Evolutionary conservation across 2,329 filamentous ascomycete genomes (phyloP).

Genomic region (Sarocladium oryzae): DNA sequence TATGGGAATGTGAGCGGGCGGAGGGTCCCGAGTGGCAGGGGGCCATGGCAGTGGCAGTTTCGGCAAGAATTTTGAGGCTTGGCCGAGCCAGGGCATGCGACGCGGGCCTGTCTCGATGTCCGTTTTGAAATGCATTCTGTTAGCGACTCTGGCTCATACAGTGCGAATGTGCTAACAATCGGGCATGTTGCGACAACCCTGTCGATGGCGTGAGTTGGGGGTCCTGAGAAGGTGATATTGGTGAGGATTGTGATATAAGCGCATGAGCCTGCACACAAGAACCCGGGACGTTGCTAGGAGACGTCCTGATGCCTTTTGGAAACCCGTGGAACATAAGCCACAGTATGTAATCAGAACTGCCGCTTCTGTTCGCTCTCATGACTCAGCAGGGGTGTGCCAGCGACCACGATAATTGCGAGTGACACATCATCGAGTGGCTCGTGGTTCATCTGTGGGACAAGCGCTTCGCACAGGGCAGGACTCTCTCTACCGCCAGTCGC

Average conservation of each 20-base stretch:
- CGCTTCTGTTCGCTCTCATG: too few relatives aligned
- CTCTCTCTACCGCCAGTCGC: background rate
- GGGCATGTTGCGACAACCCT: background rate
- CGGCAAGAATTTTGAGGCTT: constrained; percentile 4
- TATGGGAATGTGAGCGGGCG: background rate
- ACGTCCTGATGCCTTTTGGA: background rate
- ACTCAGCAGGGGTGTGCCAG: too few relatives aligned
- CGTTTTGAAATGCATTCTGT: background rate
- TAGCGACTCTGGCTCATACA: background rate
- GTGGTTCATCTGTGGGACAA: background rate
- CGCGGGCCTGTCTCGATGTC: constrained; percentile 6
- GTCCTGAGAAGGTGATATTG: constrained; percentile 1
- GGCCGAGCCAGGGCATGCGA: constrained; percentile 6
- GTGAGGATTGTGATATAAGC: background rate
- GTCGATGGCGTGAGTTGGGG: constrained; percentile 7
- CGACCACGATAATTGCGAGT: too few relatives aligned
- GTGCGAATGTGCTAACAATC: background rate
- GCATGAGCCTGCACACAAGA: background rate
- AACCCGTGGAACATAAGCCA: background rate
- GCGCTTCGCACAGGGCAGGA: background rate
- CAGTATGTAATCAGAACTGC: too few relatives aligned
- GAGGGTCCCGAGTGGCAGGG: background rate
- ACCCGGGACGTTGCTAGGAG: background rate
- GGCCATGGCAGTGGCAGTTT: constrained; percentile 8
- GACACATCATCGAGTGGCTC: constrained; percentile 3